These are phyloP conservation scores for Trichoderma koningii DNA, from an alignment of 2,329 filamentous ascomycete genomes.

Conservation along the genomic window DNA sequence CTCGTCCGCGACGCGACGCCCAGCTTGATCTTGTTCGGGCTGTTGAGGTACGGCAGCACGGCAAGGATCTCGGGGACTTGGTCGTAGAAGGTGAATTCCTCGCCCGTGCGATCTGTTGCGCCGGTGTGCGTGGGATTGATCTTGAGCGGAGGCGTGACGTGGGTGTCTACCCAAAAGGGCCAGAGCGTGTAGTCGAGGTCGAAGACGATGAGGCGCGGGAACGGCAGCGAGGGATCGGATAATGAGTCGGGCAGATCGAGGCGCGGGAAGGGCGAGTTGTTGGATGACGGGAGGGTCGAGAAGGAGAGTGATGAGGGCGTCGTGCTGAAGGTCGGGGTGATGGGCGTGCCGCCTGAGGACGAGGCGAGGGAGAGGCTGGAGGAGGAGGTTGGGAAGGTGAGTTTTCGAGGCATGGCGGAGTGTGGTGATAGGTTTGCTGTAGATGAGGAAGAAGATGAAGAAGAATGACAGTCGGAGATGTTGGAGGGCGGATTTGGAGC, in stretches of 20 bases:
- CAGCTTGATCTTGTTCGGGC: conserved; percentile 47
- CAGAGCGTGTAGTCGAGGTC: conserved; percentile 98
- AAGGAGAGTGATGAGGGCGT: neutral
- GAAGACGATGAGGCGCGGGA: conserved; percentile 85
- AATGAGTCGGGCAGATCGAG: conserved; percentile 46
- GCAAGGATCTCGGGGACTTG: conserved; percentile 69
- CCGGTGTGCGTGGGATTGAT: conserved; percentile 46
- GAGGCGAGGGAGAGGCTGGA: conserved; percentile 31
- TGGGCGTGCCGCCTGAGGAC: conserved; percentile 29
- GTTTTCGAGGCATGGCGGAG: conserved; percentile 18
- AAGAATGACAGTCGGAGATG: neutral
- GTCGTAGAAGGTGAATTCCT: conserved; percentile 69
- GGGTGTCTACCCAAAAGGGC: conserved; percentile 98
- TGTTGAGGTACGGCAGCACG: conserved; percentile 49
- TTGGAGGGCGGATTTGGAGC: neutral
- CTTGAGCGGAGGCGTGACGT: conserved; percentile 74
- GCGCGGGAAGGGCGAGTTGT: conserved; percentile 20
- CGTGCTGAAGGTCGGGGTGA: conserved; percentile 41
- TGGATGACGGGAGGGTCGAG: conserved; percentile 12
- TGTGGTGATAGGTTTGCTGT: too few relatives aligned
- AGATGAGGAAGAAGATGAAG: neutral
- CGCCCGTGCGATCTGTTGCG: conserved; percentile 59
- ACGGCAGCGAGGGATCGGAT: conserved; percentile 59
- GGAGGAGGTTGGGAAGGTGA: conserved; percentile 28
- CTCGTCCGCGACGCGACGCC: conserved; percentile 80